Evolutionary conservation across 257 asterid species (phyloP).

Genomic region (Solanum piurae): DNA sequence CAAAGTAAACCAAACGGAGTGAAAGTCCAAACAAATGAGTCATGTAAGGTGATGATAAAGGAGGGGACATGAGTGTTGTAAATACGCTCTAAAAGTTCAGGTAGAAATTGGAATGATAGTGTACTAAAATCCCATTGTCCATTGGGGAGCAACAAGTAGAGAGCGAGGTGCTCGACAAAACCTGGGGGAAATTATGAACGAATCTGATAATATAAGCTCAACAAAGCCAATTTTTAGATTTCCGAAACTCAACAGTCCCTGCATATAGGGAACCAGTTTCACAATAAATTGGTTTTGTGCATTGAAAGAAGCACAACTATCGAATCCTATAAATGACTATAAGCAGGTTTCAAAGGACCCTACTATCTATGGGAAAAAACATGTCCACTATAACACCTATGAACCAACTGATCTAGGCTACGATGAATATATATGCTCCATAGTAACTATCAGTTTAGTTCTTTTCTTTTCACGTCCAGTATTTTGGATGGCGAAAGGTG

Average conservation of each 20-base stretch:
- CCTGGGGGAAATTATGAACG: not conserved
- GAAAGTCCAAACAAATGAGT: not conserved
- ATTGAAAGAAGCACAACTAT: too few relatives aligned
- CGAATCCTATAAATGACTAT: too few relatives aligned
- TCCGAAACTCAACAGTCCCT: not conserved
- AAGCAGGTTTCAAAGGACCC: too few relatives aligned
- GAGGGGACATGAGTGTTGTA: not conserved
- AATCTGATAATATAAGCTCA: not conserved
- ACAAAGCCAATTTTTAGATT: not conserved
- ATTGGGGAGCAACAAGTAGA: not conserved
- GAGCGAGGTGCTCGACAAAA: not conserved
- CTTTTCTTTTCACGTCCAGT: not conserved
- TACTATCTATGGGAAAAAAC: not conserved
- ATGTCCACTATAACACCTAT: not conserved
- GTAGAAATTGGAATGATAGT: not conserved
- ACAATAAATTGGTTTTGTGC: too few relatives aligned
- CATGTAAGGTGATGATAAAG: not conserved
- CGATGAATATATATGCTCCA: not conserved
- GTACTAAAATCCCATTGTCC: not conserved
- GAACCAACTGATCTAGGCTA: too few relatives aligned
- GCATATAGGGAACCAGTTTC: not conserved
- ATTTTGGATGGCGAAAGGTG: too few relatives aligned
- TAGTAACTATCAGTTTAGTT: not conserved
- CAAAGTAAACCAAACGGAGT: not conserved
- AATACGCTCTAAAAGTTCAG: not conserved